Conservation (phyloP, 2,329 filamentous ascomycete species). For the Coniochaeta hoffmannii region DNA sequence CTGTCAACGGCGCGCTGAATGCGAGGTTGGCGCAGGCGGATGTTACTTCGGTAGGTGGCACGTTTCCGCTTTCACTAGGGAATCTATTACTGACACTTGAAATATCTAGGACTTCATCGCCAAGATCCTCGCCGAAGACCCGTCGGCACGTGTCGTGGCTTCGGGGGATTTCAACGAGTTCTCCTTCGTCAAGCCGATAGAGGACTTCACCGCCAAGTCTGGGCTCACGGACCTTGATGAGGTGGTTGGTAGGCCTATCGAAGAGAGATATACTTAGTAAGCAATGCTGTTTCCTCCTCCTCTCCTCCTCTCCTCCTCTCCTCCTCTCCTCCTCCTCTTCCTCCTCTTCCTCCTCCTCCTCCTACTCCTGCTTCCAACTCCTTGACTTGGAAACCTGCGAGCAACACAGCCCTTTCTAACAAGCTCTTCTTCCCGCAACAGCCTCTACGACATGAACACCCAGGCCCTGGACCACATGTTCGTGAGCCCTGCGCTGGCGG, state of each 20-base stretch:
- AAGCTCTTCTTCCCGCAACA: not conserved
- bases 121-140: conserved; percentile 48
- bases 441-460: conserved; percentile 58
- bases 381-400: not conserved
- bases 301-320: not conserved
- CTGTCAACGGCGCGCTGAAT: conserved; percentile 56
- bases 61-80: not conserved
- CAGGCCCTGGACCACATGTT: conserved; percentile 67
- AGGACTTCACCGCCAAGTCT: conserved; percentile 43
- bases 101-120: conserved; percentile 47
- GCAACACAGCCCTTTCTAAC: not conserved
- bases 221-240: conserved; percentile 56
- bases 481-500: conserved; percentile 45
- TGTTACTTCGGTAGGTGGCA: conserved; percentile 44
- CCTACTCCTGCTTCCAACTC: not conserved
- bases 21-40: conserved; percentile 49
- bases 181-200: conserved; percentile 51
- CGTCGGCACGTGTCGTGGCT: conserved; percentile 48
- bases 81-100: conserved; percentile 4
- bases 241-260: conserved; percentile 38
- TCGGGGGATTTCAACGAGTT: conserved; percentile 72
- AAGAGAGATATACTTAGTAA: conserved; percentile 61
- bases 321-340: not conserved
- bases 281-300: not conserved
- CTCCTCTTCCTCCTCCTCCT: not conserved